Base-by-base conservation (phyloP, 352 stramenopile genomes). In the Pythium insidiosum region DNA sequence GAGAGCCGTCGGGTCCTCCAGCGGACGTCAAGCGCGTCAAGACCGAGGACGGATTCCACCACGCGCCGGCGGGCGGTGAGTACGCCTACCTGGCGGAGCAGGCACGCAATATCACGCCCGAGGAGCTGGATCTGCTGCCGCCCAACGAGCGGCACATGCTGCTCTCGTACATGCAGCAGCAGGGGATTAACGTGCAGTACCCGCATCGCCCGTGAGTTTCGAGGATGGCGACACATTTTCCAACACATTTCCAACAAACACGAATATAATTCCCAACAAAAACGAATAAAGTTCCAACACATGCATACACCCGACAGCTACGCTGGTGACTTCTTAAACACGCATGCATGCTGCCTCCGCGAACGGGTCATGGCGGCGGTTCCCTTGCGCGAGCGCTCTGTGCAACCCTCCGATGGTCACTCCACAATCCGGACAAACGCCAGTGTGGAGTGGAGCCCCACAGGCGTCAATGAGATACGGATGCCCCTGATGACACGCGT, bases 121-220 rank as follows among this genome's bases (percentile, higher is more conserved):
- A 89, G 44, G 88, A 91, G 56, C 56, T 91, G 29, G 69, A 87
- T 44, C 68, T 89, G 66, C 61, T 91, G 21, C 72, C 73, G 5
- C 75, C 76, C 6, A 81, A 84, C 45, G 79, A 91, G 55, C 60
- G 76, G 22, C 76, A 91, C 47, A 82, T 91, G 47, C 42, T 91
- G 29, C 33, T 88, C 37, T 57, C 54, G 26, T 91, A 87, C 56
- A 91, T 91, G 79, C 69, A 89, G 57, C 76, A 88, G 58, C 73
- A 90, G 43, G 73, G 75, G 52, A 86, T 90, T 38, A 50, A 58
- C 20, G 22, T 33, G 12, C 40, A 50, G 29, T 50, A 58, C n/a
- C n/a, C n/a, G n/a, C n/a, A n/a, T n/a, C n/a, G n/a, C n/a, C n/a
- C n/a, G n/a, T n/a, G n/a, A n/a, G n/a, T n/a, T n/a, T n/a, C n/a